A percentile compares a stretch with the other conserved stretches of the same genome.
These are phyloP conservation scores for Saccharomycopsis selenospora DNA, from an alignment of 805 yeast genomes.

Conservation along the genomic window DNA sequence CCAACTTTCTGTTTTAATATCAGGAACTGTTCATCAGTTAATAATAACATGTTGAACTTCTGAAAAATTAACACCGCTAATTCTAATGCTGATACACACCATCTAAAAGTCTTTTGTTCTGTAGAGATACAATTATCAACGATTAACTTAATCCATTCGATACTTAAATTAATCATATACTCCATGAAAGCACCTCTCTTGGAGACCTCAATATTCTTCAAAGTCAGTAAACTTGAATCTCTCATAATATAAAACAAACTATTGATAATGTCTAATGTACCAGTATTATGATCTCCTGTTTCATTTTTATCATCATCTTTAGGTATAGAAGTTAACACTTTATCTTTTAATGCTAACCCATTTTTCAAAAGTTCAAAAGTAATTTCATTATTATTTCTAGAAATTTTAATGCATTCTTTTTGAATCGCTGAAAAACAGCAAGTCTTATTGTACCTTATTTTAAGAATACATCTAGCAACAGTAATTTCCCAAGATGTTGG, in stretches of 20 bases:
- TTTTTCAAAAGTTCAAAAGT: constrained; percentile 13
- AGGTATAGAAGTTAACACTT: neutral
- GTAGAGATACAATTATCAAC: constrained; percentile 94
- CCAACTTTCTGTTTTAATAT: constrained; percentile 76
- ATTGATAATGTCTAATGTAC: constrained; percentile 15
- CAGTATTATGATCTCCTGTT: neutral
- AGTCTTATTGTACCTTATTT: constrained; percentile 8
- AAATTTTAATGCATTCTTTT: constrained; percentile 17
- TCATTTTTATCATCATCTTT: neutral
- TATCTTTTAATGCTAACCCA: constrained; percentile 14
- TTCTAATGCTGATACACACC: constrained; percentile 95
- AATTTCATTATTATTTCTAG: constrained; percentile 11
- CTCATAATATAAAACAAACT: constrained; percentile 18
- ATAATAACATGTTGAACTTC: constrained; percentile 78
- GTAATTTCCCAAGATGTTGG: neutral
- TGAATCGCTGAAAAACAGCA: constrained; percentile 17
- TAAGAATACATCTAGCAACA: neutral
- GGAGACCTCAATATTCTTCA: constrained; percentile 11
- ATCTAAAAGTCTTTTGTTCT: constrained; percentile 82
- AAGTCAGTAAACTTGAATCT: constrained; percentile 13
- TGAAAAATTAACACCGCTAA: constrained; percentile 92
- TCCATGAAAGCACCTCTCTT: constrained; percentile 8
- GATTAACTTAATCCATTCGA: constrained; percentile 88
- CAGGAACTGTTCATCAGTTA: constrained; percentile 70
- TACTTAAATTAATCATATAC: constrained; percentile 57